Evolutionary conservation across 352 stramenopile genomes (phyloP).

Genomic region (Pilasporangium apinafurcum): DNA sequence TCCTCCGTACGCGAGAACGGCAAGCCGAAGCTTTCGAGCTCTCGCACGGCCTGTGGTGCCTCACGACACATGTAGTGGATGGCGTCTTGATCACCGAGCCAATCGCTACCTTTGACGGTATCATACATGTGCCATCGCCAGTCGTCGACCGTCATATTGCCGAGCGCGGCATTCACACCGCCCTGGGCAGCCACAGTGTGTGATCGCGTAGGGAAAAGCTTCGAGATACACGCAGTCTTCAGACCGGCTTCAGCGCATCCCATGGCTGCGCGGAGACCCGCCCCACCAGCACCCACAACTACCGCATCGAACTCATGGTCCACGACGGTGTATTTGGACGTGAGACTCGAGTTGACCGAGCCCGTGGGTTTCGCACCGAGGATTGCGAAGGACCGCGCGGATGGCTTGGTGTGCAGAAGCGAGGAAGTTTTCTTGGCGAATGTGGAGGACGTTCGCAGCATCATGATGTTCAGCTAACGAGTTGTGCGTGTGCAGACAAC

Average conservation of each 20-base stretch:
- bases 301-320: slow-evolving; percentile 97
- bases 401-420: too few relatives aligned
- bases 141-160: slow-evolving; percentile 96
- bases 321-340: slow-evolving; percentile 73
- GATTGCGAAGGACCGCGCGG: slow-evolving; percentile 16
- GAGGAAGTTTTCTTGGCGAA: too few relatives aligned
- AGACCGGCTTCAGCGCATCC: slow-evolving; percentile 90
- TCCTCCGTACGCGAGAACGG: slow-evolving; percentile 96
- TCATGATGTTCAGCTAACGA: too few relatives aligned
- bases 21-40: slow-evolving; percentile 95
- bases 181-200: slow-evolving; percentile 97
- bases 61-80: slow-evolving; percentile 99
- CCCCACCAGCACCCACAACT: slow-evolving; percentile 93
- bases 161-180: slow-evolving; percentile 96
- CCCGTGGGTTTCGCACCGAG: slow-evolving; percentile 17
- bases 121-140: slow-evolving; percentile 98
- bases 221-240: slow-evolving; percentile 97
- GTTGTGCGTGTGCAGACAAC: too few relatives aligned
- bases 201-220: slow-evolving; percentile 95
- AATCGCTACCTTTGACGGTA: slow-evolving; percentile 97
- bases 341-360: slow-evolving; percentile 24
- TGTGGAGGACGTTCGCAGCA: too few relatives aligned
- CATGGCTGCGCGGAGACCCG: slow-evolving; percentile 92
- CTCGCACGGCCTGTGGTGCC: slow-evolving; percentile 74
- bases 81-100: slow-evolving; percentile 96